A percentile compares a stretch with the other conserved stretches of the same genome.
These are phyloP conservation scores for Podila verticillata DNA, from an alignment of 192 early-diverging fungal genomes.

Conservation along the genomic window DNA sequence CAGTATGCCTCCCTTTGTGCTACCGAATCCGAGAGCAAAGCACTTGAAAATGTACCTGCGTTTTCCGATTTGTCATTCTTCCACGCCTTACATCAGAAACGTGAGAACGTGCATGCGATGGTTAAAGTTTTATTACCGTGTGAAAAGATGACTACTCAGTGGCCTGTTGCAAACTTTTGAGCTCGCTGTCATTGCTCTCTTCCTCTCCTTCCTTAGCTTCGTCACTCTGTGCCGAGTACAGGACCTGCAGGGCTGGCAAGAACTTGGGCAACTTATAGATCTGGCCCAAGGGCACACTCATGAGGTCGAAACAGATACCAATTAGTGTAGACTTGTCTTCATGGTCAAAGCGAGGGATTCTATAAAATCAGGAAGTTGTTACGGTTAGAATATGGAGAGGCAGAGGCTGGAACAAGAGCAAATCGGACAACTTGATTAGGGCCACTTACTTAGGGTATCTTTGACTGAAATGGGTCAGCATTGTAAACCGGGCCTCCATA, in stretches of 20 bases:
- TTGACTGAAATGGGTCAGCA: slow-evolving; percentile 98
- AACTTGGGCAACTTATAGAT: slow-evolving; percentile 61
- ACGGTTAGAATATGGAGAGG: too few relatives aligned
- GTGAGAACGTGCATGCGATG: too few relatives aligned
- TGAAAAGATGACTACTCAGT: too few relatives aligned
- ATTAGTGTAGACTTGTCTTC: slow-evolving; percentile 54
- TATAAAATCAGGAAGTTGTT: neutral
- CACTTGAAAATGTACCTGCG: too few relatives aligned
- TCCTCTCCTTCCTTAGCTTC: slow-evolving; percentile 54
- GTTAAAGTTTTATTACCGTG: too few relatives aligned
- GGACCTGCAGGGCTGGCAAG: slow-evolving; percentile 60
- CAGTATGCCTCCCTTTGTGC: too few relatives aligned
- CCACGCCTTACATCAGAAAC: too few relatives aligned
- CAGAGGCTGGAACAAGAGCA: too few relatives aligned
- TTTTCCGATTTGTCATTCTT: too few relatives aligned
- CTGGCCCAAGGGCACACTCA: slow-evolving; percentile 66
- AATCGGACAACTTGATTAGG: too few relatives aligned
- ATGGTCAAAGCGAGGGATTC: slow-evolving; percentile 66
- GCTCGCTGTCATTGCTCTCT: slow-evolving; percentile 18
- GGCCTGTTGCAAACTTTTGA: slow-evolving; percentile 7
- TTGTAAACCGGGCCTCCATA: slow-evolving; percentile 84
- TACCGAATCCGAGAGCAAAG: too few relatives aligned
- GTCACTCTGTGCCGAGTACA: slow-evolving; percentile 60
- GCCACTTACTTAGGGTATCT: slow-evolving; percentile 78
- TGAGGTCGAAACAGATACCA: slow-evolving; percentile 84